Percentiles rank a stretch among this genome's conserved stretches.
Conservation (phyloP, 1,139 yeast genomes). For the Suhomyces bolitotheri region DNA sequence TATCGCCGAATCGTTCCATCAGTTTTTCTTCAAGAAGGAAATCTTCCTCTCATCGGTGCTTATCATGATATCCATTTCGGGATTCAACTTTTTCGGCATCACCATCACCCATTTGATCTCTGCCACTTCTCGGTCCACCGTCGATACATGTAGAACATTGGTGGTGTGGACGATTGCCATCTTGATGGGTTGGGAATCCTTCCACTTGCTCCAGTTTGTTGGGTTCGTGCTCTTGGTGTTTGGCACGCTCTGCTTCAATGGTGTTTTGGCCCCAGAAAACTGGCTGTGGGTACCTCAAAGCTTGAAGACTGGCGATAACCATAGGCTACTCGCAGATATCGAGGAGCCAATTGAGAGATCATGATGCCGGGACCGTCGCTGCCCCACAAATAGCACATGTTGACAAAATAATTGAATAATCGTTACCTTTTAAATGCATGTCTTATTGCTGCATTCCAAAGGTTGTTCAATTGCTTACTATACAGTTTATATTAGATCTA, state of each 20-base stretch:
- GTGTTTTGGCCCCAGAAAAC: conserved; percentile 54
- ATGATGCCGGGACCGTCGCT: no score
- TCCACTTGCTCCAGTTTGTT: conserved; percentile 56
- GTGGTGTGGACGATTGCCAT: conserved; percentile 78
- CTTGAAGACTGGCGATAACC: conserved; percentile 7
- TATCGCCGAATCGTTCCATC: conserved; percentile 49
- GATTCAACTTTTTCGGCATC: conserved; percentile 75
- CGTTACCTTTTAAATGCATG: no score
- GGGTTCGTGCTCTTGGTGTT: conserved; percentile 68
- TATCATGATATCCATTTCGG: conserved; percentile 72
- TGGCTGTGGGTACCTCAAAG: conserved; percentile 47
- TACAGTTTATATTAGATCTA: no score
- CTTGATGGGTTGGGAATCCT: conserved; percentile 75
- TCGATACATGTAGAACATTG: conserved; percentile 76
- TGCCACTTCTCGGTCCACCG: conserved; percentile 79
- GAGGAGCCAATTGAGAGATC: conserved; percentile 9
- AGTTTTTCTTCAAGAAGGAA: conserved; percentile 44
- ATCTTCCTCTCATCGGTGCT: conserved; percentile 56
- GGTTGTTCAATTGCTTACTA: no score
- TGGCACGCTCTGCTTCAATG: conserved; percentile 77
- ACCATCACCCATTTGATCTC: conserved; percentile 64
- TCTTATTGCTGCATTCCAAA: no score
- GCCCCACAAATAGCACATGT: not conserved
- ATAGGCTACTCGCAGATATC: conserved; percentile 5
- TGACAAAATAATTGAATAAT: not conserved